phyloP scores from a whole-genome alignment of 1,284 basidiomycete species.

The Trametes polyzona region DNA sequence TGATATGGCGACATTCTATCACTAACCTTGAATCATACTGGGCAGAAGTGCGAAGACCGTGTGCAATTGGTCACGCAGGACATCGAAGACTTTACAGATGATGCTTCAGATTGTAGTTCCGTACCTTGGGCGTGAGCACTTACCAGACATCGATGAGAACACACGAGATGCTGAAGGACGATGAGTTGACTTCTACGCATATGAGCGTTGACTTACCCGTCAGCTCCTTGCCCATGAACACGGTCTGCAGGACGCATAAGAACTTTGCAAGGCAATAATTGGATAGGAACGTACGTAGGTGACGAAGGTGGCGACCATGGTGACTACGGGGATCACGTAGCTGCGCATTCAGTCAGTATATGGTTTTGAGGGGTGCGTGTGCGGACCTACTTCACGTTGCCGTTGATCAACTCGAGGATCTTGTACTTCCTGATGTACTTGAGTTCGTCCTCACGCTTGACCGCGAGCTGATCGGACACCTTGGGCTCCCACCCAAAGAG shows the following conservation, averaged over 20 bases:
- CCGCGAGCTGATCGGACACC: conserved; percentile 45
- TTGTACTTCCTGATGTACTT: conserved; percentile 47
- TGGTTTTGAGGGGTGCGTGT: conserved; percentile 15
- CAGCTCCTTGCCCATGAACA: conserved; percentile 39
- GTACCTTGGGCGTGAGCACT: neutral
- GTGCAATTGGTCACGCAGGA: conserved; percentile 31
- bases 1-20: neutral
- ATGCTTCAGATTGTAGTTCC: neutral
- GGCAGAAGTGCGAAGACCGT: conserved; percentile 39
- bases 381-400: conserved; percentile 39
- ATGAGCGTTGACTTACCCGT: conserved; percentile 5
- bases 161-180: conserved; percentile 40
- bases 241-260: conserved; percentile 34
- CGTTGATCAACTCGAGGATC: conserved; percentile 42
- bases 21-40: conserved; percentile 38
- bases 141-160: conserved; percentile 47
- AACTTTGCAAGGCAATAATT: neutral
- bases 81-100: conserved; percentile 17
- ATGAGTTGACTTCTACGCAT: neutral
- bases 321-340: conserved; percentile 64
- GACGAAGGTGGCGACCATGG: conserved; percentile 74
- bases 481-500: conserved; percentile 62
- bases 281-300: conserved; percentile 47
- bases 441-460: conserved; percentile 58
- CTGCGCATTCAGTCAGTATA: conserved; percentile 30